Conservation (phyloP, 2,329 filamentous ascomycete species). For the Akanthomyces uredinophilus region DNA sequence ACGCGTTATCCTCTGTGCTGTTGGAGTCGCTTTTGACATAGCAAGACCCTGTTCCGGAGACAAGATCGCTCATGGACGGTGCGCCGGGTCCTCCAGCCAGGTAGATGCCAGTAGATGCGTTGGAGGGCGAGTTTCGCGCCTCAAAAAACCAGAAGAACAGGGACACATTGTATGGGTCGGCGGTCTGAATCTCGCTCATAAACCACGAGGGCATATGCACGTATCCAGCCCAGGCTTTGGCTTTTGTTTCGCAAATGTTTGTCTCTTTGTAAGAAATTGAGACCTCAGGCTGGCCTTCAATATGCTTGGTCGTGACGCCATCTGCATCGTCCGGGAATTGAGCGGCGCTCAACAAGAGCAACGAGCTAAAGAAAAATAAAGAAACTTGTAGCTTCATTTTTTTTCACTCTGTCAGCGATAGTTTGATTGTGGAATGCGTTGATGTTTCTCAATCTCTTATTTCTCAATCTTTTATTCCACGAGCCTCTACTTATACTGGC, state of each 20-base stretch:
- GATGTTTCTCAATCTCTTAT: not conserved
- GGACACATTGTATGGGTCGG: conserved; percentile 11
- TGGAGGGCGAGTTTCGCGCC: conserved; percentile 26
- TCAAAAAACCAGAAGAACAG: conserved; percentile 43
- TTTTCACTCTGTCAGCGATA: not conserved
- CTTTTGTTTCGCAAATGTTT: conserved; percentile 4
- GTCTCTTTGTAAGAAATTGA: conserved; percentile 12
- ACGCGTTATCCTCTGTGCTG: conserved; percentile 48
- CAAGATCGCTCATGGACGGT: conserved; percentile 34
- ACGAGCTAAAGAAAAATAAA: not conserved
- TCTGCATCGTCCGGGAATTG: not conserved
- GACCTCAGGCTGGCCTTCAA: not conserved
- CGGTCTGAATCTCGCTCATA: conserved; percentile 3
- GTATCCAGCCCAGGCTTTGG: conserved; percentile 9
- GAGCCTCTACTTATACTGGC: not conserved
- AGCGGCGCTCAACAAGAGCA: not conserved
- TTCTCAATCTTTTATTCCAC: not conserved
- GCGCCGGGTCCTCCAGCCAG: conserved; percentile 59
- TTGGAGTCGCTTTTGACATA: conserved; percentile 43
- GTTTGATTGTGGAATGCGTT: not conserved
- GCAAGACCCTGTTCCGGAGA: conserved; percentile 25
- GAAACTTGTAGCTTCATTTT: not conserved
- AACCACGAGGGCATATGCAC: conserved; percentile 12
- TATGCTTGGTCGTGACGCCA: not conserved
- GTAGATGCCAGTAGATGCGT: conserved; percentile 43